Conservation (phyloP, 139 green algal species). For the Chlamydomonas sphaeroides region DNA sequence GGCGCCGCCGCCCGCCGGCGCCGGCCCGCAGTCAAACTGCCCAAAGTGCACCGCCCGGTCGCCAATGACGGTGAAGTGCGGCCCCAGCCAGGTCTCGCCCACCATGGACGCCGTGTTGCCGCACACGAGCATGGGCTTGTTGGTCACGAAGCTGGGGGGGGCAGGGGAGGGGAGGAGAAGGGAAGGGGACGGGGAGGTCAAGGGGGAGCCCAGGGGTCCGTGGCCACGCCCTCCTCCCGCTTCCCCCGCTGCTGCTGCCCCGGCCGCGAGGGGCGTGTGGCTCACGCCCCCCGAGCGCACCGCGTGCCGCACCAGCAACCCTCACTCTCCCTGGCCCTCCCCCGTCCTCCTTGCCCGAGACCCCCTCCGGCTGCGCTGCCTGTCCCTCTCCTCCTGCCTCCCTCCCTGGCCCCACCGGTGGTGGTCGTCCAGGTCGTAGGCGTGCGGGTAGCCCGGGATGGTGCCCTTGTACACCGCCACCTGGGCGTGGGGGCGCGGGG, state of each 20-base stretch:
- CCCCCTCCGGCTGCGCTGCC: too few species aligned
- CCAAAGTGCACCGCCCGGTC: slow-evolving; percentile 81
- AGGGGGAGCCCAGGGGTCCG: too few species aligned
- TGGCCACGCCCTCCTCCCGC: too few species aligned
- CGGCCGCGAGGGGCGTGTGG: too few species aligned
- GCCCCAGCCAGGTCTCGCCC: slow-evolving; percentile 80
- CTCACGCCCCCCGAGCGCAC: too few species aligned
- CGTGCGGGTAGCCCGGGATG: slow-evolving; percentile 73
- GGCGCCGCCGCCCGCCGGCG: background rate
- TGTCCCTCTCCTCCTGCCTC: too few species aligned
- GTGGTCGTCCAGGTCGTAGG: slow-evolving; percentile 87
- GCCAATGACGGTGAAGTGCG: slow-evolving; percentile 81
- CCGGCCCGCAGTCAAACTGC: slow-evolving; percentile 60
- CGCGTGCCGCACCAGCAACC: too few species aligned
- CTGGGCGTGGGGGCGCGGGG: background rate
- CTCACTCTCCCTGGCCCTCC: too few species aligned
- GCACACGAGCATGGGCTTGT: slow-evolving; percentile 88
- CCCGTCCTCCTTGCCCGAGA: too few species aligned
- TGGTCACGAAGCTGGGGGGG: slow-evolving; percentile 69
- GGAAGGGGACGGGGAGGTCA: too few species aligned
- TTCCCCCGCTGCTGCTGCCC: too few species aligned
- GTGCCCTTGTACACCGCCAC: slow-evolving; percentile 81
- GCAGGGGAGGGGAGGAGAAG: background rate
- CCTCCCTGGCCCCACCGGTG: slow-evolving; percentile 57
- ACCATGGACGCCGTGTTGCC: slow-evolving; percentile 94